phyloP scores from a whole-genome alignment of 768 basidiomycete genomes.

The Boletus insuetus region DNA sequence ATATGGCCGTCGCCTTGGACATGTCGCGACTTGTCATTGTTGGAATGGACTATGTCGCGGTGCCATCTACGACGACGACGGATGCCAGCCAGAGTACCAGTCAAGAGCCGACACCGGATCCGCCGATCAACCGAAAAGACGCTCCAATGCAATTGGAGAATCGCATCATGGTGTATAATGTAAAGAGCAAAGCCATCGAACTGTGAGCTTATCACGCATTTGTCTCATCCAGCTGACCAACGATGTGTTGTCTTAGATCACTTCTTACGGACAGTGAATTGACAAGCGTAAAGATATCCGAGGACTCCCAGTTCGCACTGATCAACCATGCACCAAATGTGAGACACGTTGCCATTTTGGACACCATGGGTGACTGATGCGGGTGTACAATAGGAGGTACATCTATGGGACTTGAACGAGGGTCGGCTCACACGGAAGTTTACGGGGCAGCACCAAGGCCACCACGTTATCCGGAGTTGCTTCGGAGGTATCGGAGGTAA shows the following conservation, averaged over 20 bases:
- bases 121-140: constrained; percentile 32
- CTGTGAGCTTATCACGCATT: constrained; percentile 47
- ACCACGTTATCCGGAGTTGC: constrained; percentile 87
- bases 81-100: constrained; percentile 27
- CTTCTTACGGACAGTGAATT: constrained; percentile 72
- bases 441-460: constrained; percentile 79
- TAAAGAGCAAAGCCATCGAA: constrained; percentile 63
- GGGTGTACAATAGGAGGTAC: constrained; percentile 65
- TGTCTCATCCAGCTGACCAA: constrained; percentile 5
- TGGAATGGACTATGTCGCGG: constrained; percentile 54
- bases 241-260: constrained; percentile 41
- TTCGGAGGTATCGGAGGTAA: constrained; percentile 89
- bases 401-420: constrained; percentile 77
- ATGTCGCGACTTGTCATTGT: constrained; percentile 80
- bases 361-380: constrained; percentile 4
- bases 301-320: constrained; percentile 82
- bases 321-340: constrained; percentile 88
- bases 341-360: constrained; percentile 29
- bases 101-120: constrained; percentile 36
- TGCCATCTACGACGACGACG: constrained; percentile 11
- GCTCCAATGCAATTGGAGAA: constrained; percentile 42
- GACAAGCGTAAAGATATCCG: constrained; percentile 84
- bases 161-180: constrained; percentile 74
- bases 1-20: constrained; percentile 85
- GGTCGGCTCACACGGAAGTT: constrained; percentile 74